Evolutionary conservation across 2,329 filamentous ascomycete species (phyloP).

Genomic region (Diaporthe citrichinensis): DNA sequence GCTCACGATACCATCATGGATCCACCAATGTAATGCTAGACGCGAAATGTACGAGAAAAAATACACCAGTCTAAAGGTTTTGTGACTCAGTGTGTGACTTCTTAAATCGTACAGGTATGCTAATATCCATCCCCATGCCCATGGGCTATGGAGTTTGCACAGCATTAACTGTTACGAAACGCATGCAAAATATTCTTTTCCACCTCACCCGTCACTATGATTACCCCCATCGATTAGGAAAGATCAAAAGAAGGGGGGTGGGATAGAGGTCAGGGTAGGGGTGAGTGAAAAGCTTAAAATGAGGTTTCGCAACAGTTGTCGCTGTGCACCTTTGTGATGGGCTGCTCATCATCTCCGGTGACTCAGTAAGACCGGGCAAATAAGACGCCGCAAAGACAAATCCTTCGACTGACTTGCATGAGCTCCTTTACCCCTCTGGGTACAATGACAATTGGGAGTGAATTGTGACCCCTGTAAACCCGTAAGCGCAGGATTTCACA

Average conservation of each 20-base stretch:
- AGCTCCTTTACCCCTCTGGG: neutral
- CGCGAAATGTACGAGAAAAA: neutral
- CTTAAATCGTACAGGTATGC: too few relatives aligned
- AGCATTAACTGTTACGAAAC: too few relatives aligned
- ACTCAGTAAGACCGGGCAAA: constrained; percentile 1
- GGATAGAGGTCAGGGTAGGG: too few relatives aligned
- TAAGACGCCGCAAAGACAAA: neutral
- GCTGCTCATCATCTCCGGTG: neutral
- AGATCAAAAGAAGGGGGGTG: too few relatives aligned
- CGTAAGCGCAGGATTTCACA: constrained; percentile 2
- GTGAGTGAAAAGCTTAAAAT: too few relatives aligned
- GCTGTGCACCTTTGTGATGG: too few relatives aligned
- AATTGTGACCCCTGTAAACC: neutral
- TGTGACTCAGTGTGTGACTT: neutral
- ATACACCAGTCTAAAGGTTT: neutral
- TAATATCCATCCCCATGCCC: too few relatives aligned
- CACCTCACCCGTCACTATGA: too few relatives aligned
- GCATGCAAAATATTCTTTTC: too few relatives aligned
- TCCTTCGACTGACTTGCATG: neutral
- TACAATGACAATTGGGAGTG: neutral
- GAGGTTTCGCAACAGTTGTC: too few relatives aligned
- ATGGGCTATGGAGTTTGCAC: neutral
- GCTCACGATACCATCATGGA: neutral
- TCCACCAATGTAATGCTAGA: neutral
- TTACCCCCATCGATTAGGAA: too few relatives aligned